A percentile compares a stretch with the other conserved stretches of the same genome.
Evolutionary conservation across 257 asterid species (phyloP).

Genomic region (Penstemon barbatus): DNA sequence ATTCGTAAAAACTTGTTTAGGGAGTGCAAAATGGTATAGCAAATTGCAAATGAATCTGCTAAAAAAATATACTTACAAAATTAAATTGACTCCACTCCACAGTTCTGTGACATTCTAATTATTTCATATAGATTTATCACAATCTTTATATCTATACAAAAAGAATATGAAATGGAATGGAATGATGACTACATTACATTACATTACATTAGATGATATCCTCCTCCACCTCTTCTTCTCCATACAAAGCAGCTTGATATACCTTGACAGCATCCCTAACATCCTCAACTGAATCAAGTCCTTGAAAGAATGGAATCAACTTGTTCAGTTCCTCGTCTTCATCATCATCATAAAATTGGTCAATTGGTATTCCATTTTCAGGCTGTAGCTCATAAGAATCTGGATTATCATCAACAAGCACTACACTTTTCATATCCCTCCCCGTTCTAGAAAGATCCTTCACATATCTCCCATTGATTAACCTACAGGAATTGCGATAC

Average conservation of each 20-base stretch:
- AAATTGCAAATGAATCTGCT: no score
- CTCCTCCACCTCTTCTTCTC: neutral
- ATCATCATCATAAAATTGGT: constrained; percentile 58
- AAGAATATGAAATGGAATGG: no score
- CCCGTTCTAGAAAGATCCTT: constrained; percentile 69
- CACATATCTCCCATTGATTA: constrained; percentile 66
- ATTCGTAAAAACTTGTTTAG: no score
- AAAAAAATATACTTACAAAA: neutral
- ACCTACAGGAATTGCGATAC: constrained; percentile 72
- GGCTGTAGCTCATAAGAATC: constrained; percentile 69
- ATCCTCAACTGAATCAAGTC: constrained; percentile 54
- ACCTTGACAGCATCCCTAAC: constrained; percentile 55
- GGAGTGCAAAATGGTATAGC: no score
- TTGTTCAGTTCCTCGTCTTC: constrained; percentile 66
- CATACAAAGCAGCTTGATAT: constrained; percentile 30
- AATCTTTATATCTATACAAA: no score
- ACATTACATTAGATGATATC: no score
- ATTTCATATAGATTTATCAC: no score
- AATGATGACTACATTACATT: no score
- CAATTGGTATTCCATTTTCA: constrained; percentile 65
- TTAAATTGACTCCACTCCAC: neutral
- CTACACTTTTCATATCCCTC: constrained; percentile 56
- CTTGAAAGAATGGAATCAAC: constrained; percentile 52
- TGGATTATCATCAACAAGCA: constrained; percentile 85
- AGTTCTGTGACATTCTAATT: no score